Evolutionary conservation across 1,284 basidiomycete genomes (phyloP).

Genomic region (Rhodotorula sp.): DNA sequence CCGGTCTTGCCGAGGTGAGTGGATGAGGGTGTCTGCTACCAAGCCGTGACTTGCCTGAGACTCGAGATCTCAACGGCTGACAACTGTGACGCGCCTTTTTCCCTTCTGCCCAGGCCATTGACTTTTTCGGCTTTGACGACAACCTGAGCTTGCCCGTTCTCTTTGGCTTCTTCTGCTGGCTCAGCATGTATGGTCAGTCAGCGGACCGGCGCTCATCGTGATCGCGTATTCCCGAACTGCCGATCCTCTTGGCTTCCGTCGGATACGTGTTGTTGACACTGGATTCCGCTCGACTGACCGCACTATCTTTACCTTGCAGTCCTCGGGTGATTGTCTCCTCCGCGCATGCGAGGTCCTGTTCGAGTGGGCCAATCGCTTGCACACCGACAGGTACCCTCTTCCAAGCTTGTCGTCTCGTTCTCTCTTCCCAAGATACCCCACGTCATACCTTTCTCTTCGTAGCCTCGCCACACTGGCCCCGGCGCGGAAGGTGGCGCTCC

Average conservation of each 20-base stretch:
- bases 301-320: not conserved
- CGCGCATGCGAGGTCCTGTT: too few species aligned
- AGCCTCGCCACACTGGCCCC: not conserved
- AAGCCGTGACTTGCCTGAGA: too few species aligned
- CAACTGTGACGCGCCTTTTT: too few species aligned
- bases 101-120: constrained; percentile 53
- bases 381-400: too few species aligned
- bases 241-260: too few species aligned
- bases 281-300: not conserved
- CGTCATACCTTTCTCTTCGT: not conserved
- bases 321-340: not conserved
- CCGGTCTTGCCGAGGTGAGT: constrained; percentile 48
- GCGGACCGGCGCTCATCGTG: too few species aligned
- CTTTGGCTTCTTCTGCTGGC: constrained; percentile 75
- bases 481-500: not conserved
- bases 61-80: not conserved
- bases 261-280: too few species aligned
- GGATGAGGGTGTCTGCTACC: too few species aligned
- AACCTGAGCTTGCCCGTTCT: constrained; percentile 91
- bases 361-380: too few species aligned
- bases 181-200: constrained; percentile 40
- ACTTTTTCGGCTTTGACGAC: constrained; percentile 84
- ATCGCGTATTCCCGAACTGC: too few species aligned
- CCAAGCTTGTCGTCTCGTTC: not conserved
- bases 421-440: not conserved